Percentiles rank a stretch among this genome's conserved stretches.
Evolutionary conservation across 163 green algal species (phyloP).

Genomic region (Scenedesmus sp.): DNA sequence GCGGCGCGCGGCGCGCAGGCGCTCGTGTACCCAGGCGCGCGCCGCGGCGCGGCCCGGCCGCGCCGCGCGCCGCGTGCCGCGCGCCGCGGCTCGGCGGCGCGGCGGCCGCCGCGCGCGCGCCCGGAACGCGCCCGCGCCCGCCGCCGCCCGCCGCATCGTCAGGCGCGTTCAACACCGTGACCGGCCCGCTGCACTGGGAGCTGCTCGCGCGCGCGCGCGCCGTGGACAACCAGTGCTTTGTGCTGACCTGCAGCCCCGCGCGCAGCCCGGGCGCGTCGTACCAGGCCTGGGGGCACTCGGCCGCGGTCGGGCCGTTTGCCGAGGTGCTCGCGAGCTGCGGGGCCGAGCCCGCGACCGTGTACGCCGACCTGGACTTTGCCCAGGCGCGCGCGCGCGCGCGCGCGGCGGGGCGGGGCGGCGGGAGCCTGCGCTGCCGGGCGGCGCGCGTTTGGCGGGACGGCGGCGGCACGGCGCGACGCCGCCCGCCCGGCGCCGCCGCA

Average conservation of each 20-base stretch:
- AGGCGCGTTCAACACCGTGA: constrained; percentile 98
- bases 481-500: constrained; percentile 26
- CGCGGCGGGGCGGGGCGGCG: neutral
- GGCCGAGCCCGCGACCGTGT: constrained; percentile 76
- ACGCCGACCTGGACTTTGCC: constrained; percentile 78
- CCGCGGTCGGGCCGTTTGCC: constrained; percentile 85
- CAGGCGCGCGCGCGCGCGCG: constrained; percentile 48
- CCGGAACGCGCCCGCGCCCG: no score
- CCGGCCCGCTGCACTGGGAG: constrained; percentile 95
- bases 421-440: neutral
- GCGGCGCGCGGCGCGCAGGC: constrained; percentile 66
- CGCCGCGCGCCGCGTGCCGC: no score
- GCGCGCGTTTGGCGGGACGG: constrained; percentile 33
- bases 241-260: constrained; percentile 91
- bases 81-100: no score
- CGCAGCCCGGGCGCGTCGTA: constrained; percentile 74
- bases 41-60: no score
- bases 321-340: constrained; percentile 82
- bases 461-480: constrained; percentile 55
- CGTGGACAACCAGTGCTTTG: constrained; percentile 96
- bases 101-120: no score
- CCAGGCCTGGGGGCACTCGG: constrained; percentile 92
- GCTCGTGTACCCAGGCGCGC: constrained; percentile 33
- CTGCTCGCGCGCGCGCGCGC: constrained; percentile 88
- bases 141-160: neutral